A percentile compares a stretch with the other conserved stretches of the same genome.
Evolutionary conservation across 345 rosid species (phyloP).

Genomic region (Eucalyptus fibrosa): DNA sequence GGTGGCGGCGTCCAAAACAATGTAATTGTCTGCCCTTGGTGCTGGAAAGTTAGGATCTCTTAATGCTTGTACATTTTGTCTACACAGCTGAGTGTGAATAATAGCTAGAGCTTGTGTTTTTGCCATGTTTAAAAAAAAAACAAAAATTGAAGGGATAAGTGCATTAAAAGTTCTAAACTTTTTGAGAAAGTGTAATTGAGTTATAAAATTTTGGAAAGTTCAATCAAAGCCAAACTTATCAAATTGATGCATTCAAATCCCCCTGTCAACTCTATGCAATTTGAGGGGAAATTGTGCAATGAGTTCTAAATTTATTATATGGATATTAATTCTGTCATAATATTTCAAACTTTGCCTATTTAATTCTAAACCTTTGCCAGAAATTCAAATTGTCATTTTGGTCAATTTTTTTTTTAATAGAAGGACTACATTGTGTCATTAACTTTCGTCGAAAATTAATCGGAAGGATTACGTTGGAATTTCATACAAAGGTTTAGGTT

Average conservation of each 20-base stretch:
- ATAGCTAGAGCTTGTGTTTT: background rate
- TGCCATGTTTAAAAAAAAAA: background rate
- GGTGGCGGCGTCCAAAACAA: background rate
- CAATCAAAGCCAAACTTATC: background rate
- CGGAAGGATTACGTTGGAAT: background rate
- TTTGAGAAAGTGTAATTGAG: background rate
- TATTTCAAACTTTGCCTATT: background rate
- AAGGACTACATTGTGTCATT: background rate
- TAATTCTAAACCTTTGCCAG: accelerated
- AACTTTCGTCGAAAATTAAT: background rate
- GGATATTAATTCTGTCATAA: background rate
- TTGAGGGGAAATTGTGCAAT: background rate
- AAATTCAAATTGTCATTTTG: background rate
- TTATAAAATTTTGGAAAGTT: background rate
- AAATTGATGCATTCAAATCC: background rate
- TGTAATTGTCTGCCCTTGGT: background rate
- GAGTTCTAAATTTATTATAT: background rate
- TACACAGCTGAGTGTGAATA: background rate
- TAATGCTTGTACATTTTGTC: background rate
- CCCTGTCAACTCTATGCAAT: no score
- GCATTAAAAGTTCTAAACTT: no score
- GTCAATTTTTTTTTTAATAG: background rate
- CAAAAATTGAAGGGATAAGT: background rate
- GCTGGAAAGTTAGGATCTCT: background rate
- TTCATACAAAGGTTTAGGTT: background rate